Evolutionary conservation across 1,284 basidiomycete genomes (phyloP).

Genomic region (Ceratorhiza oryzae-sativae): DNA sequence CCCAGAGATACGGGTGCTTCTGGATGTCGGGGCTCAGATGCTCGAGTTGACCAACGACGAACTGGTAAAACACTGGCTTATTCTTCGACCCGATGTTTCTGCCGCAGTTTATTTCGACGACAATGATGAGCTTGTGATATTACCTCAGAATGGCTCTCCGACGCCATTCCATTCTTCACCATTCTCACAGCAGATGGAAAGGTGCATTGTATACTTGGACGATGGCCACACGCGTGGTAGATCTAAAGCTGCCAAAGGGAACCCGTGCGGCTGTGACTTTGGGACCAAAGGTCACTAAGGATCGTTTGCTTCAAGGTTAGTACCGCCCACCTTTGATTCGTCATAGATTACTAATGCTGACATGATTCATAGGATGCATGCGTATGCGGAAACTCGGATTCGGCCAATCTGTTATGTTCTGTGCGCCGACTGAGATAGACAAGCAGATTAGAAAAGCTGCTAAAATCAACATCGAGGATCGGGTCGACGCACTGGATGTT

Average conservation of each 20-base stretch:
- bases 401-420: constrained; percentile 61
- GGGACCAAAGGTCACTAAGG: constrained; percentile 63
- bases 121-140: constrained; percentile 55
- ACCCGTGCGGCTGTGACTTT: constrained; percentile 61
- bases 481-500: constrained; percentile 9
- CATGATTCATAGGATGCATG: constrained; percentile 54
- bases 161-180: constrained; percentile 57
- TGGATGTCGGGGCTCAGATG: constrained; percentile 68
- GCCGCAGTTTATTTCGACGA: constrained; percentile 61
- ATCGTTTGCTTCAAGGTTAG: constrained; percentile 62
- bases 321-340: constrained; percentile 21
- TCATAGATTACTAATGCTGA: neutral
- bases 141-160: constrained; percentile 53
- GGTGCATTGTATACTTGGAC: constrained; percentile 62
- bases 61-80: constrained; percentile 56
- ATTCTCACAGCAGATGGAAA: constrained; percentile 54
- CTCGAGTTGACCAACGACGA: constrained; percentile 58
- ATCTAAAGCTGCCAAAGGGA: constrained; percentile 58
- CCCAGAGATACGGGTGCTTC: constrained; percentile 56
- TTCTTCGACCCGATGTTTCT: constrained; percentile 46
- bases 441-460: constrained; percentile 50
- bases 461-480: neutral
- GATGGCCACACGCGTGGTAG: constrained; percentile 67
- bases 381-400: constrained; percentile 60
- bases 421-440: constrained; percentile 60